Base-by-base conservation (phyloP, 805 yeast species). In the Kluyveromyces nonfermentans region DNA sequence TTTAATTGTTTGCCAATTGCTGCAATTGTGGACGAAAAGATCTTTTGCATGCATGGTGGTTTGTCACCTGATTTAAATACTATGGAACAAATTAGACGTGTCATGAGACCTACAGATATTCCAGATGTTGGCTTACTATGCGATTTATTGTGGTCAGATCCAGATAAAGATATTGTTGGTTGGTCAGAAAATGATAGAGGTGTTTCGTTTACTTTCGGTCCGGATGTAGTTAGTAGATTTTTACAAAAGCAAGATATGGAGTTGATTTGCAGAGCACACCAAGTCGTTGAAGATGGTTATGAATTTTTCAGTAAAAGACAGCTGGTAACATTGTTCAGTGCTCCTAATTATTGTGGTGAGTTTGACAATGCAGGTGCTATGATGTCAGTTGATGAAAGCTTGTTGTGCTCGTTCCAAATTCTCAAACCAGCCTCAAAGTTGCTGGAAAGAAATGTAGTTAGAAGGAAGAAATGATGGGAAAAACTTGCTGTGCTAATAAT, bases 151-250 rank as follows among this genome's bases (percentile, higher is more conserved):
- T 90, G 98, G 98, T 85, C 96, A 2, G 98, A 90, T 66, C 98
- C 98, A 20, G 97, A 90, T 68, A 90, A 93, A 69, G 97, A 89
- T 68, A 89, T 90, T 55, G 87, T 93, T 30, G 98, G 97, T 16
- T 90, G 98, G 98, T 83, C 94, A 56, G 98, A 93, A 71, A 90
- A 93, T 66, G 98, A 93, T 71, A 85, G 98, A 70, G 97, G 97
- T 63, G 97, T 90, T 49, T 88, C 97, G 20, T 90, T 89, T 68
- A 90, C 97, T n/a, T 90, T 93, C 69, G 97, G 97, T n/a, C 97
- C 97, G 8, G 98, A 90, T 65, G 97, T 90, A 43, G 97, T 90
- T 43, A 85, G 95, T 53, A 76, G 97, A 68, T 90, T 90, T 65
- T 71, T 93, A 64, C 97, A 90, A 65, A 89, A 88, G 62, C 97